Conservation (phyloP, 331 rosid species). For the Rhamnella rubrinervis region DNA sequence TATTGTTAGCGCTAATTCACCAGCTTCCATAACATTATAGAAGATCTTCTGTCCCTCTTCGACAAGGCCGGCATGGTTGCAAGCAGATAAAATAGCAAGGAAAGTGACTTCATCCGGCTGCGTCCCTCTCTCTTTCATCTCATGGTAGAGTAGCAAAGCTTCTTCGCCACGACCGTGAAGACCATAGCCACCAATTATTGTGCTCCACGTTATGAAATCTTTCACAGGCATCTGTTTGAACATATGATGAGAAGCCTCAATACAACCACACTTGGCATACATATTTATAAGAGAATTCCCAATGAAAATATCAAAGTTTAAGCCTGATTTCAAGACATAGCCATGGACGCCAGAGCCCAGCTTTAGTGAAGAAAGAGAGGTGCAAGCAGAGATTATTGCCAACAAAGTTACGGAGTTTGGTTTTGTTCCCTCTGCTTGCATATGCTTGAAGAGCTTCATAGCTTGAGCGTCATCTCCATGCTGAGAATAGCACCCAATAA, state of each 20-base stretch:
- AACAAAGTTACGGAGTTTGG: slow-evolving; percentile 61
- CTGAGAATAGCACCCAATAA: slow-evolving; percentile 52
- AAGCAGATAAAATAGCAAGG: slow-evolving; percentile 59
- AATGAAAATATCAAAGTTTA: slow-evolving; percentile 34
- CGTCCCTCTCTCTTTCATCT: slow-evolving; percentile 51
- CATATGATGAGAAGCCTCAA: slow-evolving; percentile 36
- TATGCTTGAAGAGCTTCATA: slow-evolving; percentile 47
- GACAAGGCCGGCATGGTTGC: slow-evolving; percentile 67
- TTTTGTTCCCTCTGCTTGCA: slow-evolving; percentile 43
- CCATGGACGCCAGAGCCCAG: slow-evolving; percentile 49
- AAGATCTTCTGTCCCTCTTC: slow-evolving; percentile 51
- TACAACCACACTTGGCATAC: slow-evolving; percentile 69
- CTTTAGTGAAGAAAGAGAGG: slow-evolving; percentile 38
- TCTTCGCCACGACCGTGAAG: slow-evolving; percentile 59
- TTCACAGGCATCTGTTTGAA: slow-evolving; percentile 48
- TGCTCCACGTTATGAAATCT: slow-evolving; percentile 60
- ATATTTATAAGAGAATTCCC: slow-evolving; percentile 60
- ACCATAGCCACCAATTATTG: slow-evolving; percentile 53
- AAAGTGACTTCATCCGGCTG: slow-evolving; percentile 45
- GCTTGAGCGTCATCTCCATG: slow-evolving; percentile 43
- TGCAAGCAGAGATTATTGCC: slow-evolving; percentile 56
- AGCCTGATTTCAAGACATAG: slow-evolving; percentile 43
- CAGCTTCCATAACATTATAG: slow-evolving; percentile 28
- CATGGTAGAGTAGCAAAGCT: slow-evolving; percentile 47
- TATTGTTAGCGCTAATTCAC: slow-evolving; percentile 25